Conservation (phyloP, 1,284 basidiomycete species). For the Grifola frondosa region DNA sequence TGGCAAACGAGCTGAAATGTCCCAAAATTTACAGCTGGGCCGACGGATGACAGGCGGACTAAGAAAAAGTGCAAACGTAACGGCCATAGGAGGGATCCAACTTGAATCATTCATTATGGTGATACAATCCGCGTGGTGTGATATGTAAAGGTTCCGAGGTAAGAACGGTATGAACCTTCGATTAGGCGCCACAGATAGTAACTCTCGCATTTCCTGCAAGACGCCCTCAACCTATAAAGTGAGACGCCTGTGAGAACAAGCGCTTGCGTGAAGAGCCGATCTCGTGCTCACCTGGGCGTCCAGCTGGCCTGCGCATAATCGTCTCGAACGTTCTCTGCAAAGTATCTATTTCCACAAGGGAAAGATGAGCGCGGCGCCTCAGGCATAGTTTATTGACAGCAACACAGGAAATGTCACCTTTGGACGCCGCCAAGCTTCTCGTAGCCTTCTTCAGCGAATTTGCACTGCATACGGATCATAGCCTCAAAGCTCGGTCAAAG, state of each 20-base stretch:
- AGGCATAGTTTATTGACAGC: background rate
- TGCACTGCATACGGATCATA: constrained; percentile 97
- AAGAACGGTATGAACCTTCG: too few relatives aligned
- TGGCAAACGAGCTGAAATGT: too few relatives aligned
- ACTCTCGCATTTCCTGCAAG: constrained; percentile 93
- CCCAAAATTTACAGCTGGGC: too few relatives aligned
- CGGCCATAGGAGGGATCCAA: too few relatives aligned
- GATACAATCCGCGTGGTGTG: too few relatives aligned
- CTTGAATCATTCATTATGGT: too few relatives aligned
- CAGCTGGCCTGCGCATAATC: constrained; percentile 97
- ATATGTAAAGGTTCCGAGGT: too few relatives aligned
- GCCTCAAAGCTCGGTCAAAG: constrained; percentile 98
- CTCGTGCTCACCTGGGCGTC: constrained; percentile 87
- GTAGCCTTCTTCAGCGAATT: constrained; percentile 97
- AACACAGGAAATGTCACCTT: constrained; percentile 43
- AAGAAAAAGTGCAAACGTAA: too few relatives aligned
- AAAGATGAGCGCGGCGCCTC: too few relatives aligned
- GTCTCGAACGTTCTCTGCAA: constrained; percentile 86
- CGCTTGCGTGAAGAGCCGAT: constrained; percentile 3
- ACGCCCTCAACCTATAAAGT: constrained; percentile 94
- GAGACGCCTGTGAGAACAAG: background rate
- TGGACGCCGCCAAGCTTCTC: constrained; percentile 97
- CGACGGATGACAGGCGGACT: too few relatives aligned
- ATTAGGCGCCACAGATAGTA: constrained; percentile 84
- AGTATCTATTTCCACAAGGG: too few relatives aligned